Base-by-base conservation (phyloP, 2,329 filamentous ascomycete genomes). In the Penicillium verrucosum region DNA sequence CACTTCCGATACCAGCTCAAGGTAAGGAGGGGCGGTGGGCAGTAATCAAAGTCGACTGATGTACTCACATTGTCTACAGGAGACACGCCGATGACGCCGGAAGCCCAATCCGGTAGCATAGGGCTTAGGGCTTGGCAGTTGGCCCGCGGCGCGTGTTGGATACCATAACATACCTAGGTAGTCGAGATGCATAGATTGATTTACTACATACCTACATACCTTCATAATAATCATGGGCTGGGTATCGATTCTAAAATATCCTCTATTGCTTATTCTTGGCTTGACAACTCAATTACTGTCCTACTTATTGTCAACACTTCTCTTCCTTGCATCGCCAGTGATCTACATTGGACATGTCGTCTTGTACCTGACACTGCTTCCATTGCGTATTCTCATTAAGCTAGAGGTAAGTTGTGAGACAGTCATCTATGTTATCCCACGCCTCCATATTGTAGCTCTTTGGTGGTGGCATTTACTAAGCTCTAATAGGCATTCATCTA, bases 341-440 rank as follows among this genome's bases (percentile, higher is more conserved):
- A 74, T 80, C 62, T 72, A 80, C 63, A 67, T 85, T 25, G 76
- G 70, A 11, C 72, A 71, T 10, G 74, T 76, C 41, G 37, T 80
- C 7, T 58, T 79, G 30, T 68, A 71, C 45, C 58, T 79, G 43
- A 58, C 76, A 37, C 65, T 78, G 12, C 70, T 81, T n/a, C 83
- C 83, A 3, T 75, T 84, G 47, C 74, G 68, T 34, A 57, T 85
- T 37, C 65, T 85, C 14, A 75, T 77, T 5, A 80, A 76, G 63
- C 78, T 86, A 55, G 82, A 87, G 79, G 84, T 85, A 75, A 53
- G 58, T 45, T 8, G 4, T 12, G 34, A 32, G 34, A 18, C 4
- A 25, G 16, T 1, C 8, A 18, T 18, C 11, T 36, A 7, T 5
- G 21, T 2, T 41, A 23, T 32, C 16, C 37, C 4, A 18, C 47